Evolutionary conservation across 495 filamentous ascomycete species (phyloP).

Genomic region (Penicillium malachiteum): DNA sequence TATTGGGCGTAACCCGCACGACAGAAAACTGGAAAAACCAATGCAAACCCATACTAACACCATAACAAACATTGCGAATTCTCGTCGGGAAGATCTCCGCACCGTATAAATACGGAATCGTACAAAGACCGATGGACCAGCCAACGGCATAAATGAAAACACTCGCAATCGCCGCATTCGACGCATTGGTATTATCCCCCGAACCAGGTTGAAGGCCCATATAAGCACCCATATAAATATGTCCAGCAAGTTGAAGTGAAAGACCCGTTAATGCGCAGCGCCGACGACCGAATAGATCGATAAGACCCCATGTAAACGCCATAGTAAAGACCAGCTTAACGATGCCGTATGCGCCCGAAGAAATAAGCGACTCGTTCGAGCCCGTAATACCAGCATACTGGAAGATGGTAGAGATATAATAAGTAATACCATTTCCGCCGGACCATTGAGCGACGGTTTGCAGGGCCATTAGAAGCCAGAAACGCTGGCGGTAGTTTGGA

Average conservation of each 20-base stretch:
- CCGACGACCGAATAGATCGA: slow-evolving; percentile 45
- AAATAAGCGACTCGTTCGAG: slow-evolving; percentile 31
- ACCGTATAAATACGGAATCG: slow-evolving; percentile 48
- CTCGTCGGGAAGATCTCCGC: slow-evolving; percentile 49
- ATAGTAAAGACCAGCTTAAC: slow-evolving; percentile 49
- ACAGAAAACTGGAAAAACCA: slow-evolving; percentile 53
- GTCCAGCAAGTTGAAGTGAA: slow-evolving; percentile 37
- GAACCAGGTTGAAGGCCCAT: slow-evolving; percentile 41
- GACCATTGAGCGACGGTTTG: slow-evolving; percentile 49
- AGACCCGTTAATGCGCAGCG: slow-evolving; percentile 38
- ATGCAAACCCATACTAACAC: slow-evolving; percentile 43
- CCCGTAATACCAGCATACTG: slow-evolving; percentile 37
- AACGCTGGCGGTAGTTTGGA: slow-evolving; percentile 45
- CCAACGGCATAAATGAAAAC: slow-evolving; percentile 49
- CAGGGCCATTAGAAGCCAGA: slow-evolving; percentile 46
- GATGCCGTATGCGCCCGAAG: slow-evolving; percentile 45
- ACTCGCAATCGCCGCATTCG: slow-evolving; percentile 45
- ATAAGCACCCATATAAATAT: slow-evolving; percentile 45
- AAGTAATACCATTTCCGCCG: slow-evolving; percentile 50
- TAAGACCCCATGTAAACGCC: slow-evolving; percentile 47
- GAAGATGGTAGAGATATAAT: slow-evolving; percentile 46
- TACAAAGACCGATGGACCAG: slow-evolving; percentile 52
- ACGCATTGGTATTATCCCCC: slow-evolving; percentile 34
- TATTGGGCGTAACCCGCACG: slow-evolving; percentile 47
- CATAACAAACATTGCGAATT: slow-evolving; percentile 45